Conservation (phyloP, 2,329 filamentous ascomycete genomes). For the Daldinia sp. region DNA sequence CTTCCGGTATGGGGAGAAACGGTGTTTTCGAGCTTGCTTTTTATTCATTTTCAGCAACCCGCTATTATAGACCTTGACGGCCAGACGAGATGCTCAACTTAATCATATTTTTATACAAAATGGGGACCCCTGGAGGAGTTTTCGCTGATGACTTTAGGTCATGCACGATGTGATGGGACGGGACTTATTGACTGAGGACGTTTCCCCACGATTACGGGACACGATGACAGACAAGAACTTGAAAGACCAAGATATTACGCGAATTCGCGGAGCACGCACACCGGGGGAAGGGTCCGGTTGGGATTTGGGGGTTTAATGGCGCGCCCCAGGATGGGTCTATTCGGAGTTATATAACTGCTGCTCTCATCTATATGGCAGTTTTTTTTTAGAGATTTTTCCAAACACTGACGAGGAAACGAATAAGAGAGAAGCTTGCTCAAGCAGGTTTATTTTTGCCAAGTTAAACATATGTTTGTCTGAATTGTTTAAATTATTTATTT, state of each 20-base stretch:
- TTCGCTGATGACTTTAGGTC: constrained; percentile 42
- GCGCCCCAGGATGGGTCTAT: constrained; percentile 25
- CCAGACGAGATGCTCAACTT: constrained; percentile 18
- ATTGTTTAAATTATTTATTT: neutral
- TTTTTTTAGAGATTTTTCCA: constrained; percentile 21
- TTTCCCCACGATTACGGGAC: constrained; percentile 35
- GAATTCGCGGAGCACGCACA: constrained; percentile 17
- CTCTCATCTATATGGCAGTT: constrained; percentile 12
- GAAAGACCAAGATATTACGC: constrained; percentile 24
- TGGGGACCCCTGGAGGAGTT: constrained; percentile 43
- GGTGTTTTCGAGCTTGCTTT: constrained; percentile 10
- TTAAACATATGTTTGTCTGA: neutral
- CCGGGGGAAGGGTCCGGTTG: constrained; percentile 6
- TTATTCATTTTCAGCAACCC: neutral
- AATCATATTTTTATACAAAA: constrained; percentile 23
- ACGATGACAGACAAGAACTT: constrained; percentile 19
- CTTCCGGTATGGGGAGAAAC: neutral
- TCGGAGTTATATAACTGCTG: constrained; percentile 10
- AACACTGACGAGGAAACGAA: constrained; percentile 23
- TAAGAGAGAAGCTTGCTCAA: constrained; percentile 25
- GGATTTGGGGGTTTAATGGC: constrained; percentile 32
- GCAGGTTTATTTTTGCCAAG: constrained; percentile 16
- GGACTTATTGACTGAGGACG: constrained; percentile 46
- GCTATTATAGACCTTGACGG: constrained; percentile 21
- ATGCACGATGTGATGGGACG: constrained; percentile 44